Evolutionary conservation across 176 grass and related monocot genomes (phyloP), one percentile per base, ranked within the genome.

Genomic region (Phragmites australis): DNA sequence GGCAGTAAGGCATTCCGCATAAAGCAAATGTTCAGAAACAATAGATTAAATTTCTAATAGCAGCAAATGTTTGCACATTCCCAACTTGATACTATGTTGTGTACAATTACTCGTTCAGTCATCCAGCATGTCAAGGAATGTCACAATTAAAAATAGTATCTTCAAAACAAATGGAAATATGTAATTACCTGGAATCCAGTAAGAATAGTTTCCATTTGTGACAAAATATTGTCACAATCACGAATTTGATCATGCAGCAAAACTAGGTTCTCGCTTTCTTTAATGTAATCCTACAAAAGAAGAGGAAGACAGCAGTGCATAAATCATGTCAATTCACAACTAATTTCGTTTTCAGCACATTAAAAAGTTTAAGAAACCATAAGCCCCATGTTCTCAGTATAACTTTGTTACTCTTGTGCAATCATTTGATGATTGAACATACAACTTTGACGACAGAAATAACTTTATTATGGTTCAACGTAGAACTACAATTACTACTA

Each of bases 171-270:
- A 84, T 73, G 16, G 42, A 42, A 75, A 86, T 64, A 70, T 48
- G 74, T 42, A 69, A 79, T 78, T 93, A 98, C 96, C 96, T 98
- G 96, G 85, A 98, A 98, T 75, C 96, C 92, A 86, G 90, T 87
- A 9, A 98, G 92, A 70, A 98, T 65, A 40, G 86, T 88, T 85
- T 95, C 96, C 96, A 95, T 98, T 87, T 98, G 92, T 17, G 90
- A 98, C 71, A 98, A 78, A 87, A 98, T 95, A 74, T 93, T 94
- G 80, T 98, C 96, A 53, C 92, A 98, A 29, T 95, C 96, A 57
- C 70, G 34, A 88, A 98, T 98, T 88, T 98, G 96, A 80, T 98
- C 92, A 80, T 94, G 96, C 49, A 98, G 49, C 8, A 80, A 92
- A 75, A 98, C 88, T 63, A 98, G 86, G 34, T 98, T 98, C 67